Evolutionary conservation across 2,329 filamentous ascomycete species (phyloP), one percentile per base, ranked within the genome.

Genomic region (Cladosporium sp.): DNA sequence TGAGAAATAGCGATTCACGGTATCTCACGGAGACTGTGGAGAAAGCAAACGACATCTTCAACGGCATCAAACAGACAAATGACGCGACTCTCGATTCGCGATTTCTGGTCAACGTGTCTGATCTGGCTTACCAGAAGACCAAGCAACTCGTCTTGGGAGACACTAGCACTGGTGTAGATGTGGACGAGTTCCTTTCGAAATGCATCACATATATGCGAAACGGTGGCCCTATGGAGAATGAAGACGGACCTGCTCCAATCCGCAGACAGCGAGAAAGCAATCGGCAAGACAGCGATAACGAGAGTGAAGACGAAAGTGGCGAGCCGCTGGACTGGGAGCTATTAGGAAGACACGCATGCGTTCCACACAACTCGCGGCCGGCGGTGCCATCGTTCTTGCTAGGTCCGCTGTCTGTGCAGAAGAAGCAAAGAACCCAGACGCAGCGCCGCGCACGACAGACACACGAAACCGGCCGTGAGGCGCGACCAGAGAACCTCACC

Each of bases 21-120:
- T n/a, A n/a, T n/a, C 43, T 63, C 13, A 45, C 37, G 17, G 47
- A 56, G 4, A 61, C 58, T 7, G 53, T 69, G 18, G 54, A 60
- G 29, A 51, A 56, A n/a, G 65, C 66, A 1, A 76, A 77, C 19
- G 82, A 83, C 1, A 73, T 96, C 13, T 73, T 80, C 52, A 75
- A 85, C 8, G 82, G 83, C 1, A 73, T 97, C 19, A 68, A 79
- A 61, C 91, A 96, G 72, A 96, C 93, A 0, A 83, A 85, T 2
- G 93, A 97, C 66, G 93, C 93, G 1, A 88, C 87, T 1, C 85
- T 95, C 54, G 93, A 99, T 66, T 90, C 92, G 0, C 83, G 88
- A n/a, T 76, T 95, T 20, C 78, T 97, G 3, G 86, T 96, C 43
- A 84, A 80, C 56, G 84, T 88, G 1, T 88, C 88, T 4, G 90